Base-by-base conservation (phyloP, 1,139 yeast species). In the Kazachstania sp. region DNA sequence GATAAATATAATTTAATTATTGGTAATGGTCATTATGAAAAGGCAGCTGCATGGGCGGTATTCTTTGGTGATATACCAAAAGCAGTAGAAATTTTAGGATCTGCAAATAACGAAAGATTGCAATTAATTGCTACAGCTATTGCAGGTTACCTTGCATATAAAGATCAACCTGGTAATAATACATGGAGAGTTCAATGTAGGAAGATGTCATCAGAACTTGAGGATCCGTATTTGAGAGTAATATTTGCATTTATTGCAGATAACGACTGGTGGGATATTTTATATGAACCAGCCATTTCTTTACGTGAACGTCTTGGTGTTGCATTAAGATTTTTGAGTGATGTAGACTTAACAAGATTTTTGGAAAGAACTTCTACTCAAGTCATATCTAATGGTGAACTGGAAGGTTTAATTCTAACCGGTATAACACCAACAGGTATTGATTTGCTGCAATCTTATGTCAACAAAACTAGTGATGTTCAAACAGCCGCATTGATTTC, bases 21-120 rank as follows among this genome's bases (percentile, higher is more conserved):
- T 29, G 65, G 70, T 0, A 67, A 71, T 28, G 92, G 87, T 0
- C 76, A 78, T 52, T 77, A 77, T 51, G 95, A 87, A 53, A 83
- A 92, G 61, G 97, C 98, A 0, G 98, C 97, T 0, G 97, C 95
- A 0, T 87, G 96, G 95, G 97, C 97, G 0, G 92, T 88, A 0
- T 92, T 92, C 65, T 94, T 87, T 62, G 96, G 95, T 2, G 86
- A 88, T 63, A 85, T 92, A 2, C 76, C 78, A 4, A 75, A 81
- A 48, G 96, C 97, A 0, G 85, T 90, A 9, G 79, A 78, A 32
- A 82, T 87, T 12, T 69, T 92, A 47, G 72, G 79, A 1, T 67
- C 72, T 5, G 65, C 72, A 1, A 68, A 66, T 41, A 68, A 59
- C 43, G 67, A 66, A 49, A 70, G 83, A 45, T 72, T 86, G 43